Percentiles rank a stretch among this genome's conserved stretches.
Conservation (phyloP, 2,329 filamentous ascomycete genomes). For the Diaporthe destruens region DNA sequence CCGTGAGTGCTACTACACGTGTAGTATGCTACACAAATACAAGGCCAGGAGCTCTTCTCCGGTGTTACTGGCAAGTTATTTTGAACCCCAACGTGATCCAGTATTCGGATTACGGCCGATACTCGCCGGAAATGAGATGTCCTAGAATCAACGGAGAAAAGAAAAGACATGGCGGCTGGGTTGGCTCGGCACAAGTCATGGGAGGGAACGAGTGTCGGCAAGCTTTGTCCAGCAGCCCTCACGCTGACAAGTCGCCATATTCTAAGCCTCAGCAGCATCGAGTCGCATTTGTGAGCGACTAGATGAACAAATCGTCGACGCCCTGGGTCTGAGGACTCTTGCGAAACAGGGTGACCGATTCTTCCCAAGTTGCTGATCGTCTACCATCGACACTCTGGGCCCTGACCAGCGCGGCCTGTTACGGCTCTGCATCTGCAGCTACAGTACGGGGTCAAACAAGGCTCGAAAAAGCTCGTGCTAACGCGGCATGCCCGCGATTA, state of each 20-base stretch:
- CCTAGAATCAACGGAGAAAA: neutral
- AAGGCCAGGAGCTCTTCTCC: conserved; percentile 10
- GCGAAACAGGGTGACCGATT: neutral
- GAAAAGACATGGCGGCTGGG: neutral
- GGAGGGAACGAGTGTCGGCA: neutral
- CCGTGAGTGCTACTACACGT: neutral
- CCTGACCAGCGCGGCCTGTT: neutral
- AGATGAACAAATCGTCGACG: neutral
- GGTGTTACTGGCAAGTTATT: neutral
- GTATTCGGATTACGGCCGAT: neutral
- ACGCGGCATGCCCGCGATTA: conserved; percentile 27
- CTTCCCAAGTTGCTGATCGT: neutral
- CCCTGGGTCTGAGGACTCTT: neutral
- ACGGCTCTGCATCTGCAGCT: conserved; percentile 16
- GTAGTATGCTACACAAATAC: neutral
- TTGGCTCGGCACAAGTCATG: neutral
- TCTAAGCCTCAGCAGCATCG: neutral
- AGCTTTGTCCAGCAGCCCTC: neutral
- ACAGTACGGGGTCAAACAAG: conserved; percentile 14
- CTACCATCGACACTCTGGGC: neutral
- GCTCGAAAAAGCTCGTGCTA: conserved; percentile 20
- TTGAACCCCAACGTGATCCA: neutral
- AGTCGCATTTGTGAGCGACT: neutral
- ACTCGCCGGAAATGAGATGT: neutral
- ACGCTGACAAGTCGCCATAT: neutral